Evolutionary conservation across 352 stramenopile species (phyloP).

Genomic region (Pythium biforme): DNA sequence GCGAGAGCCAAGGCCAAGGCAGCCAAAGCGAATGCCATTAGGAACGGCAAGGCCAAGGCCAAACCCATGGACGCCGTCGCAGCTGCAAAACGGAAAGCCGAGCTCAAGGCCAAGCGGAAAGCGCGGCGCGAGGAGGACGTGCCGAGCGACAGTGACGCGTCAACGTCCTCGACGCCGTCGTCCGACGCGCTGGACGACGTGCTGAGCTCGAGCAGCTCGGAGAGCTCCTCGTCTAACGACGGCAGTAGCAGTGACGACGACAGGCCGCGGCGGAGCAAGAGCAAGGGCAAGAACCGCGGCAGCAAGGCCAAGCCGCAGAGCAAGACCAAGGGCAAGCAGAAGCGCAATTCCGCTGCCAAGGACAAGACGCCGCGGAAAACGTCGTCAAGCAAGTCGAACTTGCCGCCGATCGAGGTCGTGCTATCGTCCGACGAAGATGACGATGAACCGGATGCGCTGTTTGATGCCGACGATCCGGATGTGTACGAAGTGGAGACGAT

Average conservation of each 20-base stretch:
- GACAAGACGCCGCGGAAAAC: conserved; percentile 25
- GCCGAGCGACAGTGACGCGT: conserved; percentile 11
- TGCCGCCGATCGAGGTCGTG: conserved; percentile 58
- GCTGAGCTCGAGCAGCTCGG: conserved; percentile 19
- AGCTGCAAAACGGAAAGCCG: background rate
- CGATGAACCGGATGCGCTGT: conserved; percentile 72
- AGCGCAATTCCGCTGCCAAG: background rate
- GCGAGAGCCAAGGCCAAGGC: conserved; percentile 23
- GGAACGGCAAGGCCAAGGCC: background rate
- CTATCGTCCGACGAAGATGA: conserved; percentile 68
- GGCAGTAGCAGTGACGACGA: conserved; percentile 4
- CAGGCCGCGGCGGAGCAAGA: background rate
- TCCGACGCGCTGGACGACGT: conserved; percentile 12
- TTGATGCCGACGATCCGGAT: conserved; percentile 73
- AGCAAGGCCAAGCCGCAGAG: conserved; percentile 9
- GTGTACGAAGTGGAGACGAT: conserved; percentile 83
- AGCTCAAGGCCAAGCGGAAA: conserved; percentile 23
- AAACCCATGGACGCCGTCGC: background rate
- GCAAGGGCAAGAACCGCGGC: conserved; percentile 19
- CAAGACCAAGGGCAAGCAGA: conserved; percentile 7
- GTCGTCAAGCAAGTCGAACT: conserved; percentile 40
- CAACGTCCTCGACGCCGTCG: conserved; percentile 21
- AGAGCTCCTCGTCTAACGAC: conserved; percentile 5
- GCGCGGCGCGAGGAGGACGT: background rate
- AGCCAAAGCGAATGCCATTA: background rate